Evolutionary conservation across 257 asterid genomes (phyloP), one percentile per base, ranked within the genome.

Genomic region (Lithospermum erythrorhizon): DNA sequence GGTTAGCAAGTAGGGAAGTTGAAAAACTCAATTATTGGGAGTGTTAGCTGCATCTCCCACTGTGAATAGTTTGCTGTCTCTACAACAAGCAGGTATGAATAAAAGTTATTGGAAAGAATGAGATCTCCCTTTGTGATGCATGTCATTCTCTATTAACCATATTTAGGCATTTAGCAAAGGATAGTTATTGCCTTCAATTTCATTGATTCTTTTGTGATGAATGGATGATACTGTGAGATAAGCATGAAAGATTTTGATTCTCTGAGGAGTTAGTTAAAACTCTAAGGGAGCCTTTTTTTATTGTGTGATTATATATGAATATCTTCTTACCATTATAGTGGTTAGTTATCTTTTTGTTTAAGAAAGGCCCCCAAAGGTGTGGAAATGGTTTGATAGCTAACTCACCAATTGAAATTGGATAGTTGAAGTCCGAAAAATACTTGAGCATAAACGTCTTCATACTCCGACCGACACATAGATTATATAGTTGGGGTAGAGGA

Each of bases 121-220:
- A 58, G 62, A 72, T n/a, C n/a, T n/a, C n/a, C n/a, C n/a, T n/a
- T n/a, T n/a, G n/a, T n/a, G n/a, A 51, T 74, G 77, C 65, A 80
- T 67, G 70, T 73, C 81, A 63, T 69, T 72, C 73, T 65, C 65
- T n/a, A 55, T 19, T 62, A 57, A 75, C 73, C 55, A 61, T 69
- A 64, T 70, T 73, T n/a, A n/a, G n/a, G n/a, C n/a, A n/a, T n/a
- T n/a, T 60, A 69, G 82, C 62, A 78, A 78, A 73, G 79, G 74
- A 64, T 41, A 57, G 63, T 66, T 59, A 53, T 72, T 62, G 63
- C 71, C 62, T 73, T 64, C 59, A 35, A 58, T 59, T 65, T 67
- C 51, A 62, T 75, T 70, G 71, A 65, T 79, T 73, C 78, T 70
- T n/a, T 77, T 82, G 70, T 70, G 76, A 49, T 56, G 65, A 74